Conservation (phyloP, 73 alveolate species). For the Effrenium voratum region DNA sequence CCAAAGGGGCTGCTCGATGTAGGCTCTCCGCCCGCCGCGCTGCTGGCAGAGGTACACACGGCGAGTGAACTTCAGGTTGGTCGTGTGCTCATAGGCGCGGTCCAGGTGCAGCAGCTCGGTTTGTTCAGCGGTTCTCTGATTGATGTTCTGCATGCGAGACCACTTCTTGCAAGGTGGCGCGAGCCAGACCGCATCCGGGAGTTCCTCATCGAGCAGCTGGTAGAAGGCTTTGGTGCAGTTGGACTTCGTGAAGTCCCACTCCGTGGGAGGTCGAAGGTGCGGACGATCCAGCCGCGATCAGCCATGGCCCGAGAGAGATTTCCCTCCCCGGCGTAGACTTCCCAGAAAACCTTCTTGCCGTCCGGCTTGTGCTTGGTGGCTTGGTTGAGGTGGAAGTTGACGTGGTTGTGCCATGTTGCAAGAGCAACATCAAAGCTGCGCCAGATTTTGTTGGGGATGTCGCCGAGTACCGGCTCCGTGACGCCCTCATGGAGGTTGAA, state of each 20-base stretch:
- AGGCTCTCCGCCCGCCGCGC: background rate
- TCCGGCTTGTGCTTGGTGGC: background rate
- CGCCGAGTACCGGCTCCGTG: background rate
- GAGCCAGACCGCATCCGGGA: background rate
- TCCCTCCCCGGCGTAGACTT: constrained; percentile 2
- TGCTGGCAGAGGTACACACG: background rate
- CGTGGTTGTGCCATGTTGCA: background rate
- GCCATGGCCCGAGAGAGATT: background rate
- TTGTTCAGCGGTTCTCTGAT: background rate
- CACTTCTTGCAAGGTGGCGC: constrained; percentile 29
- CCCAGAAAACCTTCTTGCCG: constrained; percentile 6
- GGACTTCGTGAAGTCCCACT: constrained; percentile 11
- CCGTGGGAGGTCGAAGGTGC: constrained; percentile 15
- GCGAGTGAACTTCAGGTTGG: background rate
- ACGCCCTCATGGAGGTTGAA: background rate
- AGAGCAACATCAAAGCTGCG: background rate
- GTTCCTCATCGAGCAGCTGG: background rate
- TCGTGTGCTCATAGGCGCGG: background rate
- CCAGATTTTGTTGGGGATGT: background rate
- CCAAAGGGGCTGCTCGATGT: background rate
- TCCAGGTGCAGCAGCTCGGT: background rate
- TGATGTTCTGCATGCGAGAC: background rate
- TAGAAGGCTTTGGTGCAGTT: background rate
- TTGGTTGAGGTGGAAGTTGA: background rate
- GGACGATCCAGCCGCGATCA: background rate